These are phyloP conservation scores for Zasmidium angulare DNA, from an alignment of 2,329 filamentous ascomycete genomes.

Conservation along the genomic window DNA sequence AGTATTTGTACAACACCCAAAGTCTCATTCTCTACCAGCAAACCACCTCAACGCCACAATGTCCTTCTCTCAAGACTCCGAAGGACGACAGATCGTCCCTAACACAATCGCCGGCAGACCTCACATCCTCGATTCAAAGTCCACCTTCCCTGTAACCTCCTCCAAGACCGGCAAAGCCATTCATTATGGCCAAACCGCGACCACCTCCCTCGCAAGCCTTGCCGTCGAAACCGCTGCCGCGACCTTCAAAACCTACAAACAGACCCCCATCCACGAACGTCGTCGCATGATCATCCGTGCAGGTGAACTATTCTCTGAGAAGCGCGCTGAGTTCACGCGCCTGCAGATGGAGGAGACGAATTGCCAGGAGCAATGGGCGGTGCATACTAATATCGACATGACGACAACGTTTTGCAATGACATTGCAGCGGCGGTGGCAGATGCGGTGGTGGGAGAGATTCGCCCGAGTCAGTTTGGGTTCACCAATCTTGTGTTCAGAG, in stretches of 20 bases:
- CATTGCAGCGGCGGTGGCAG: constrained; percentile 41
- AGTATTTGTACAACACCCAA: too few species aligned
- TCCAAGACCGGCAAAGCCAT: constrained; percentile 19
- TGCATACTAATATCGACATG: constrained; percentile 20
- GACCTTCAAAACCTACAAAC: not conserved
- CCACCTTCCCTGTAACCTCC: not conserved
- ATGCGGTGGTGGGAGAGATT: constrained; percentile 48
- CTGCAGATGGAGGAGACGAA: constrained; percentile 33
- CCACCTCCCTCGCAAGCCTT: constrained; percentile 19
- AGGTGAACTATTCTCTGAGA: constrained; percentile 31
- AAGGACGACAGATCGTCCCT: constrained; percentile 27
- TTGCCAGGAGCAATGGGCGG: constrained; percentile 41
- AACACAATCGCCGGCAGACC: constrained; percentile 30
- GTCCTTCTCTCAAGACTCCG: constrained; percentile 19
- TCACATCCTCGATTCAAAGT: constrained; percentile 11
- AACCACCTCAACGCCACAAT: too few species aligned
- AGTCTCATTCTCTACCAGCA: too few species aligned
- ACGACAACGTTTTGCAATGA: not conserved
- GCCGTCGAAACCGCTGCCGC: constrained; percentile 28
- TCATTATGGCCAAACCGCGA: constrained; percentile 31
- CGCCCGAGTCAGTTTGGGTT: constrained; percentile 51
- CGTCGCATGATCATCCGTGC: constrained; percentile 32
- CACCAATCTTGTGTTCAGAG: constrained; percentile 34
- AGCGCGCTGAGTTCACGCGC: constrained; percentile 25
- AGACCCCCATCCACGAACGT: constrained; percentile 7